Base-by-base conservation (phyloP, 2,329 filamentous ascomycete genomes). In the Aspergillus ruber region DNA sequence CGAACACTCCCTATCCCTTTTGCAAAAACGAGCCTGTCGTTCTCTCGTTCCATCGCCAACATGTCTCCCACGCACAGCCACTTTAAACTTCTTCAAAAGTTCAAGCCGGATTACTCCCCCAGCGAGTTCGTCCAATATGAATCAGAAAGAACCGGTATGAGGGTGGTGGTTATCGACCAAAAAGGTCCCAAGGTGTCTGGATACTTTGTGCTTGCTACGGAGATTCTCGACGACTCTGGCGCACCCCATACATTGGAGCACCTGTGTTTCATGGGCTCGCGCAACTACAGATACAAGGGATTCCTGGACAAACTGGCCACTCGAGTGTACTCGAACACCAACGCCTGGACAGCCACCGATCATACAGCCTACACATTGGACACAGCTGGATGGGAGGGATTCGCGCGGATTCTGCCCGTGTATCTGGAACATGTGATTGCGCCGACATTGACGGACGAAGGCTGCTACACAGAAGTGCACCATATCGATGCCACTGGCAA, bases 181-280 rank as follows among this genome's bases (percentile, higher is more conserved):
- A 83, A 93, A 65, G 91, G 93, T 0, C 93, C 93, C n/a, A 97
- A 96, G 68, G 81, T 96, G 51, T 86, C 88, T 57, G 93, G 93
- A 29, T 95, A 94, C 71, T 98, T 98, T 69, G 86, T 90, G 29
- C 79, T 98, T 45, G 93, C 93, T 29, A 98, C 93, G 3, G 93
- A 98, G 70, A 97, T 98, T 59, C 86, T 95, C 60, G 93, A 98
- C 72, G 90, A 98, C 67, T 97, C 91, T 9, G 93, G 93, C 36
- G 87, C 93, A 12, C 93, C 87, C 4, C 87, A 91, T 62, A 90
- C 87, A 0, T 75, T 91, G n/a, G 86, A 91, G 69, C 86, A 90
- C 66, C 71, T 91, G 12, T 76, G 88, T 54, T 91, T 90, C 64
- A 90, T 90, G 85, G 93, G 93, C 23, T 97, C 93, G 20, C 90